Conservation (phyloP, 345 rosid genomes). For the Cardamine chenopodiifolia region DNA sequence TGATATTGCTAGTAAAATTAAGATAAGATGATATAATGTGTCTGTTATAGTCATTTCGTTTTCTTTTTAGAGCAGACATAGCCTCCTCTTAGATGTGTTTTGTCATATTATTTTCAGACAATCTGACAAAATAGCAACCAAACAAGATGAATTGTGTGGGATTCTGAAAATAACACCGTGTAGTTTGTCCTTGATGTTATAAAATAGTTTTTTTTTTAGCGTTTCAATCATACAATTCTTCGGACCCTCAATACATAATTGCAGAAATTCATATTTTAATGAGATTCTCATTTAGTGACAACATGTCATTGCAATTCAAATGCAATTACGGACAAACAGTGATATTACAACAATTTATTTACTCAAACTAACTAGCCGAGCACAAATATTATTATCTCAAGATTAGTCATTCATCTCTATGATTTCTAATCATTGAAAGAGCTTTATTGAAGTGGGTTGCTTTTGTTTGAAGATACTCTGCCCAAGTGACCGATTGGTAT, state of each 20-base stretch:
- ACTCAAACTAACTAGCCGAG: slow-evolving; percentile 20
- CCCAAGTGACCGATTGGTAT: slow-evolving; percentile 57
- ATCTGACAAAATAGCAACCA: slow-evolving; percentile 40
- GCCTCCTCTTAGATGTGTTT: slow-evolving; percentile 33
- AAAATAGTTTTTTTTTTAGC: slow-evolving; percentile 5
- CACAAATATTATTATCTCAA: neutral
- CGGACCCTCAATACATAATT: slow-evolving; percentile 36
- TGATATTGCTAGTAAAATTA: slow-evolving; percentile 20
- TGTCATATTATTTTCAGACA: slow-evolving; percentile 37
- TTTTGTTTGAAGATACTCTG: slow-evolving; percentile 61
- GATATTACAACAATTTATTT: slow-evolving; percentile 11
- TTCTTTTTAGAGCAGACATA: slow-evolving; percentile 39
- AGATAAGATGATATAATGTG: slow-evolving; percentile 35
- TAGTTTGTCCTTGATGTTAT: slow-evolving; percentile 24
- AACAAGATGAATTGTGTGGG: slow-evolving; percentile 35
- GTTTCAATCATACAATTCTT: slow-evolving; percentile 36
- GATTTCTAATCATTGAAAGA: slow-evolving; percentile 51
- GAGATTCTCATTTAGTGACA: slow-evolving; percentile 28
- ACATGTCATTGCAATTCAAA: slow-evolving; percentile 21
- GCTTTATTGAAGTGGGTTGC: slow-evolving; percentile 59
- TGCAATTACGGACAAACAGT: neutral
- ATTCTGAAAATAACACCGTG: slow-evolving; percentile 32
- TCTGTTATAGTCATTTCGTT: slow-evolving; percentile 28
- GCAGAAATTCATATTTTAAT: slow-evolving; percentile 4
- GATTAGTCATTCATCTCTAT: slow-evolving; percentile 21